Conservation (phyloP, 257 asterid species). For the Solanum tarapatanum region DNA sequence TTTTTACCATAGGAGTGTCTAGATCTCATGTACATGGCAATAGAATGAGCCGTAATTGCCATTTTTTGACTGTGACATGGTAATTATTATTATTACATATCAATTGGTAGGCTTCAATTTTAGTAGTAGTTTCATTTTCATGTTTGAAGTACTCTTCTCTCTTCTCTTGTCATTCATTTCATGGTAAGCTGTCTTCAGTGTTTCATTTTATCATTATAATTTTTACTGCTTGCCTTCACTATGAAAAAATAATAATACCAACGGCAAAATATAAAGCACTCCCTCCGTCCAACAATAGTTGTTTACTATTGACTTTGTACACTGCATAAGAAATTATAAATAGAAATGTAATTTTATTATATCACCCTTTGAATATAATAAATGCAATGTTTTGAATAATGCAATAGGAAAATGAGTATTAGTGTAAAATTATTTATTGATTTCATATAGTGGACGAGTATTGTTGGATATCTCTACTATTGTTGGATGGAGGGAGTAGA, state of each 20-base stretch:
- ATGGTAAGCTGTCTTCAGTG: not conserved
- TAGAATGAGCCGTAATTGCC: not conserved
- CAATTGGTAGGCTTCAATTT: not conserved
- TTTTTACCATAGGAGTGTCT: not conserved
- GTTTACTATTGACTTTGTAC: no score
- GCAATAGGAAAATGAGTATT: no score
- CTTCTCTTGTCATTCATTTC: not conserved
- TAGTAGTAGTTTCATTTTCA: not conserved
- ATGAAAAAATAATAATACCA: not conserved
- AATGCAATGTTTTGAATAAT: no score
- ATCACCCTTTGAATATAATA: no score
- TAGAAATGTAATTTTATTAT: no score
- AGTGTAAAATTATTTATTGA: no score
- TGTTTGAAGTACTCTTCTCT: not conserved
- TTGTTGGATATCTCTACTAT: no score
- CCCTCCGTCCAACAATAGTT: no score
- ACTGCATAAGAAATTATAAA: no score
- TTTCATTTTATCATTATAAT: not conserved
- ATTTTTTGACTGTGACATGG: not conserved
- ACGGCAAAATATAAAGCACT: no score
- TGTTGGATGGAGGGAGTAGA: not conserved
- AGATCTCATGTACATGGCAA: not conserved
- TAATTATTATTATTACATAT: not conserved
- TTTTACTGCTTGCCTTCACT: not conserved
- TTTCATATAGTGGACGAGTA: accelerated